These are phyloP conservation scores for Neckera pumila DNA, from an alignment of 225 moss, liverwort and hornwort genomes.

Conservation along the genomic window DNA sequence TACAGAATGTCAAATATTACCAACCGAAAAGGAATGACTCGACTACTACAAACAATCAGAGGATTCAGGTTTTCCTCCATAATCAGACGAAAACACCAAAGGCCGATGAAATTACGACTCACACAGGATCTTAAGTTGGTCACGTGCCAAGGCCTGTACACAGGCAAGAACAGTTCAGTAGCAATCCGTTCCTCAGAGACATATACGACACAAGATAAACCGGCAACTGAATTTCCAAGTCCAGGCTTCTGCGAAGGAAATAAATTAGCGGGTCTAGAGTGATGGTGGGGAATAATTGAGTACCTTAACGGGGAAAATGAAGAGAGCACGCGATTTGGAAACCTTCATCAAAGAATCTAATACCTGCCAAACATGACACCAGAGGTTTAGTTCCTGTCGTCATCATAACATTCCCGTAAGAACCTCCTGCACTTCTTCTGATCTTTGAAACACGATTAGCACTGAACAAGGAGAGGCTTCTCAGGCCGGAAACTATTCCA, in stretches of 20 bases:
- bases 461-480: not conserved
- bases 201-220: not conserved
- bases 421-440: not conserved
- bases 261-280: not conserved
- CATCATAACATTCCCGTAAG: not conserved
- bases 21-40: not conserved
- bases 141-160: conserved; percentile 51
- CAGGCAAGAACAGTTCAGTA: not conserved
- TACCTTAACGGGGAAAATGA: conserved; percentile 56
- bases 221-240: not conserved
- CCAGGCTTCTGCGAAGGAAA: not conserved
- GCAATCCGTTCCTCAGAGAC: not conserved
- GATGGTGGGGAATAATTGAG: not conserved
- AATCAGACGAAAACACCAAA: not conserved
- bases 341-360: conserved; percentile 52
- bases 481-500: not conserved
- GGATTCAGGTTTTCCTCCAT: not conserved
- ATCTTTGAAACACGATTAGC: not conserved
- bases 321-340: conserved; percentile 46
- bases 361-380: conserved; percentile 13
- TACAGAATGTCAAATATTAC: not conserved
- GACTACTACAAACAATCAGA: not conserved
- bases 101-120: conserved; percentile 2
- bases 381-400: not conserved
- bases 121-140: conserved; percentile 48